Evolutionary conservation across 179 eudicot species (phyloP).

Genomic region (Camellia oleifera): DNA sequence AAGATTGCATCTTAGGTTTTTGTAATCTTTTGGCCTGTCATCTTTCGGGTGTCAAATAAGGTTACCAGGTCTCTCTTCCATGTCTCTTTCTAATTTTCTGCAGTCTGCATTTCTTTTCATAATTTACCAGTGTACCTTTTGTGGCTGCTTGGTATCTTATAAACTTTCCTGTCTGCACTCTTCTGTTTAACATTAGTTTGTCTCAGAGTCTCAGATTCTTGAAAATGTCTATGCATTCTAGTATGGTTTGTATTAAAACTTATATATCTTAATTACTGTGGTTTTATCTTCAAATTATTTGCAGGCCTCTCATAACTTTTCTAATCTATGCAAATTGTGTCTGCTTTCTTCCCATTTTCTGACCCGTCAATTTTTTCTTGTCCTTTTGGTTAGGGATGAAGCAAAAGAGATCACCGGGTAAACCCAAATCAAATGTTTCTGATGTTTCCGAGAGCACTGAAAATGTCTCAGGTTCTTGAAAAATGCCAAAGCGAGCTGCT

Average conservation of each 20-base stretch:
- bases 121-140: background rate
- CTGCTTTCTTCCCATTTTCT: background rate
- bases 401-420: constrained; percentile 10
- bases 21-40: background rate
- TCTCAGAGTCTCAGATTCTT: background rate
- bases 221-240: background rate
- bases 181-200: background rate
- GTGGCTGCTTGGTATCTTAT: background rate
- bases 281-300: background rate
- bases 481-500: constrained; percentile 70
- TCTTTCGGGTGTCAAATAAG: background rate
- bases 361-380: background rate
- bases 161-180: background rate
- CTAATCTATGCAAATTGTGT: background rate
- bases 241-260: background rate
- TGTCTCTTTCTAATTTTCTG: background rate
- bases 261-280: background rate
- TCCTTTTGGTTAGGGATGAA: constrained; percentile 17
- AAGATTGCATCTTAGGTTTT: background rate
- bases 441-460: constrained; percentile 20
- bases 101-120: background rate
- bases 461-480: constrained; percentile 36
- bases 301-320: background rate
- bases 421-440: constrained; percentile 7
- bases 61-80: background rate